phyloP scores from a whole-genome alignment of 345 rosid species.

The Eucalyptus polybractea region DNA sequence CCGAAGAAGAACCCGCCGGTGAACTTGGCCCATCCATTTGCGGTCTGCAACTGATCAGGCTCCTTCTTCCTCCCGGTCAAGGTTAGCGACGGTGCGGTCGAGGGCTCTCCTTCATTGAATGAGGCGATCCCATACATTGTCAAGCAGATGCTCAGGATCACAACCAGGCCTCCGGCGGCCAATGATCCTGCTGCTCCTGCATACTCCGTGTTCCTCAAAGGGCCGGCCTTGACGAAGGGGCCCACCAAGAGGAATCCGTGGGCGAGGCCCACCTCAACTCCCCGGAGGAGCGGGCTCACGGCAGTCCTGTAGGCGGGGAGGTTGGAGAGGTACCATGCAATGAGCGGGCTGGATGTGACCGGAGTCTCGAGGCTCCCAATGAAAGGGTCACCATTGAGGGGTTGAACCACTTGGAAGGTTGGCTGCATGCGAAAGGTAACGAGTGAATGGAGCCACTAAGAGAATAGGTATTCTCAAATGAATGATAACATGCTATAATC shows the following conservation, averaged over 20 bases:
- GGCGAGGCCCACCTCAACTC: constrained; percentile 78
- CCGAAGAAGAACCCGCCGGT: constrained; percentile 92
- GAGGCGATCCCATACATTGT: constrained; percentile 81
- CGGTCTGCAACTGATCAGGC: constrained; percentile 90
- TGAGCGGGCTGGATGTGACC: constrained; percentile 79
- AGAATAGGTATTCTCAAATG: not conserved
- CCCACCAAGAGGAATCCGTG: constrained; percentile 86
- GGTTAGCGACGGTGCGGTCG: constrained; percentile 68
- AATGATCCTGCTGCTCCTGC: constrained; percentile 78
- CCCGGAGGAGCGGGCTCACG: constrained; percentile 86
- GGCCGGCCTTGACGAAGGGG: constrained; percentile 83
- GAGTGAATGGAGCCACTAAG: not conserved
- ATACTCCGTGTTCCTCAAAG: constrained; percentile 69
- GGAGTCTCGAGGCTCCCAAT: constrained; percentile 97
- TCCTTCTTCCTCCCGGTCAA: constrained; percentile 90
- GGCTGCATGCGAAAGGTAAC: constrained; percentile 29
- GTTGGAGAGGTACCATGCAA: constrained; percentile 96
- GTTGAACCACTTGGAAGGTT: constrained; percentile 87
- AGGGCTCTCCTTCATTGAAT: constrained; percentile 76
- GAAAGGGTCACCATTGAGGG: constrained; percentile 96
- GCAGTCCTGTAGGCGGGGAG: constrained; percentile 93
- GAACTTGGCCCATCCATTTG: constrained; percentile 94
- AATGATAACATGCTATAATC: not conserved
- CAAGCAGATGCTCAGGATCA: constrained; percentile 74
- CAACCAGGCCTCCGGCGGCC: constrained; percentile 81